Evolutionary conservation across 805 yeast genomes (phyloP), one percentile per base, ranked within the genome.

Genomic region (Scheffersomyces stipitis): DNA sequence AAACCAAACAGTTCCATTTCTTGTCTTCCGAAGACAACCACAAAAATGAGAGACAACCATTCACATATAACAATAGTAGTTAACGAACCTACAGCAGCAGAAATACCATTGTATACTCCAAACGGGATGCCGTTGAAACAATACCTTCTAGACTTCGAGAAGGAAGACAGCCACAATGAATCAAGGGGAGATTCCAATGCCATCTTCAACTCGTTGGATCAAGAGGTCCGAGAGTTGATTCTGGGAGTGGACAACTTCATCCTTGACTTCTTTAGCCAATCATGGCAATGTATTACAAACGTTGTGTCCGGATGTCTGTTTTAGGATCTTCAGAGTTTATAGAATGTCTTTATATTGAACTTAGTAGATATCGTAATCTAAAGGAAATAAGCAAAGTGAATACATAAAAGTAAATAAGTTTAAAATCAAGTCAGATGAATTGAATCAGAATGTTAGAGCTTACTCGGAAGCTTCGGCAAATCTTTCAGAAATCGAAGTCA

Each of bases 401-500:
- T n/a, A n/a, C n/a, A n/a, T n/a, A n/a, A n/a, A n/a, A n/a, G n/a
- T n/a, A n/a, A n/a, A n/a, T n/a, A n/a, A n/a, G n/a, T n/a, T n/a
- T n/a, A n/a, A n/a, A n/a, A n/a, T n/a, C n/a, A n/a, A n/a, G n/a
- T n/a, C 16, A 9, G 12, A 15, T 9, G 15, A 17, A 18, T 31
- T 31, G 13, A 16, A 7, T 23, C 12, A 9, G 16, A 12, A 15
- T 4, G 10, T n/a, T 18, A 20, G 15, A n/a, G 33, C 41, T 52
- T 78, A 91, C 71, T 91, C 98, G 40, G 95, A 78, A 23, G 96
- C 95, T 66, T 91, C 97, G 45, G 96, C 91, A 69, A 93, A 93
- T 67, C 86, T 81, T 63, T 93, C 98, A 50, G 85, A 76, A 56
- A 93, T 87, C 53, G 71, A 77, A 37, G 80, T 64, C 56, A 85